Conservation (phyloP, 2,329 filamentous ascomycete genomes). For the Fusarium algeriense region DNA sequence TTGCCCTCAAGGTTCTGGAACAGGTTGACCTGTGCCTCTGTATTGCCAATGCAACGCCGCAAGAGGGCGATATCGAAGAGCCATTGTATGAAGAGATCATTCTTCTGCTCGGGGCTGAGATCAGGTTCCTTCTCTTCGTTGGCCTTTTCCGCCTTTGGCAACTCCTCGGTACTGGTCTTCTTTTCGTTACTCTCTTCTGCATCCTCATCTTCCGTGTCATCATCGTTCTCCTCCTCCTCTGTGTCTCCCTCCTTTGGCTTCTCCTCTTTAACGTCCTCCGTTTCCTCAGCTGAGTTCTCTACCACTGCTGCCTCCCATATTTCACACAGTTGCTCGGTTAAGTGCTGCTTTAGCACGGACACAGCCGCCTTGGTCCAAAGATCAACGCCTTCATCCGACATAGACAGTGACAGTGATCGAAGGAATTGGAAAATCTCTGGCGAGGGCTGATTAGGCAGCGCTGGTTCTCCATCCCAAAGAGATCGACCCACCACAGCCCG, state of each 20-base stretch:
- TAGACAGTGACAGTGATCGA: conserved; percentile 71
- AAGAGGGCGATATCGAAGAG: conserved; percentile 70
- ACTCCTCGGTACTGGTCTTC: conserved; percentile 25
- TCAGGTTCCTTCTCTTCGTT: conserved; percentile 1
- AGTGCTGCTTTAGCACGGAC: conserved; percentile 68
- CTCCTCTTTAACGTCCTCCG: conserved; percentile 12
- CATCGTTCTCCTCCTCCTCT: neutral
- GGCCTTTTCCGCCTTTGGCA: neutral
- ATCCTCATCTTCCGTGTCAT: conserved; percentile 30
- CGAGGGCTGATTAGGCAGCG: conserved; percentile 83
- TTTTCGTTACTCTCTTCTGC: conserved; percentile 12
- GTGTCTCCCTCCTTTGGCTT: neutral
- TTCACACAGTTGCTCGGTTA: conserved; percentile 64
- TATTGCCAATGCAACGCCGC: conserved; percentile 57
- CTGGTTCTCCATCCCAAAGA: conserved; percentile 84
- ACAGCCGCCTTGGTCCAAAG: conserved; percentile 83
- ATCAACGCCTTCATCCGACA: conserved; percentile 79
- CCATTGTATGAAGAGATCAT: conserved; percentile 69
- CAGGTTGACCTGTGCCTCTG: conserved; percentile 41
- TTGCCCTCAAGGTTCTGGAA: conserved; percentile 61
- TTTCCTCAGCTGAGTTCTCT: conserved; percentile 36
- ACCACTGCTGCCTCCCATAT: conserved; percentile 61
- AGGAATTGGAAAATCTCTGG: conserved; percentile 79
- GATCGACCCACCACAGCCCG: conserved; percentile 69
- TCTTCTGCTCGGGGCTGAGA: conserved; percentile 46